These are phyloP conservation scores for Psidium guajava DNA, from an alignment of 345 rosid species.

Conservation along the genomic window DNA sequence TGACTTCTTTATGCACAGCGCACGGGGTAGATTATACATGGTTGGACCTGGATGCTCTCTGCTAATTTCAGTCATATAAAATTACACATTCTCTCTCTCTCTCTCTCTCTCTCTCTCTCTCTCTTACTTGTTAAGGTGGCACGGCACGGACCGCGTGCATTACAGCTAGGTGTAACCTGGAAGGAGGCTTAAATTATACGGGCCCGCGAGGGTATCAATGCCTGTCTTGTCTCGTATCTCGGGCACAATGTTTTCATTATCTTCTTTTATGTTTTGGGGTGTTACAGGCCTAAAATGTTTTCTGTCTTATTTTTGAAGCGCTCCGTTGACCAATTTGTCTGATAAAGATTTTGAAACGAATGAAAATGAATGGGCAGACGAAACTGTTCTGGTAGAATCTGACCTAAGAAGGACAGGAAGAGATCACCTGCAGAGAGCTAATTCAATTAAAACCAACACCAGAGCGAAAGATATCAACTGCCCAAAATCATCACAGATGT, in stretches of 20 bases:
- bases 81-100: not conserved
- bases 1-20: not conserved
- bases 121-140: not conserved
- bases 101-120: not conserved
- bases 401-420: not conserved
- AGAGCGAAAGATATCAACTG: not conserved
- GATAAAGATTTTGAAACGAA: not conserved
- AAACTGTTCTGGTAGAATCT: not conserved
- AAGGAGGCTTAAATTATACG: not conserved
- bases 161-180: not conserved
- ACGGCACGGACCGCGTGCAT: not conserved
- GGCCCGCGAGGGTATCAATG: not conserved
- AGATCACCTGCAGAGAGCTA: not conserved
- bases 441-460: not conserved
- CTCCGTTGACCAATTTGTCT: not conserved
- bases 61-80: not conserved
- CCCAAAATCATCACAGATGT: not conserved
- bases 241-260: not conserved
- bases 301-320: not conserved
- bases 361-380: not conserved
- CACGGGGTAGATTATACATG: not conserved
- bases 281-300: not conserved
- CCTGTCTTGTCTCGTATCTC: not conserved
- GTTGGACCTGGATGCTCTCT: not conserved
- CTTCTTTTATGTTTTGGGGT: not conserved